A percentile compares a stretch with the other conserved stretches of the same genome.
phyloP scores from a whole-genome alignment of 768 basidiomycete genomes.

The Pleurotus citrinopileatus region DNA sequence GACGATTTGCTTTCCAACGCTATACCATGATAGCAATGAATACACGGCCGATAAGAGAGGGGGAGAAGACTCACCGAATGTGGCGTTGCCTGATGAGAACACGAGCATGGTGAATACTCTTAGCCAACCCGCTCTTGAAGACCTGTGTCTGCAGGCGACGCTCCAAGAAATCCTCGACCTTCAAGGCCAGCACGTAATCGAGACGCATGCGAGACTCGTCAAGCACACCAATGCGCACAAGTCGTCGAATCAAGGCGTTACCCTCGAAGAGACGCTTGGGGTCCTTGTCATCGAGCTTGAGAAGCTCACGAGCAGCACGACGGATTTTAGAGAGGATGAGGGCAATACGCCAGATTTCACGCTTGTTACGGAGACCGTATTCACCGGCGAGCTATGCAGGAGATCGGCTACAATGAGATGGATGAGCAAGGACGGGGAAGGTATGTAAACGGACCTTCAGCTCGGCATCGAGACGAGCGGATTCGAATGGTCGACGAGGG shows the following conservation, averaged over 20 bases:
- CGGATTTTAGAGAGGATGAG: constrained; percentile 99
- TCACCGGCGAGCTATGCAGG: constrained; percentile 98
- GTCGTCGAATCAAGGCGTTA: constrained; percentile 91
- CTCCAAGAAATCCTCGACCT: constrained; percentile 99
- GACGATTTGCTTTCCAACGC: constrained; percentile 98
- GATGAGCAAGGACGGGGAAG: not conserved
- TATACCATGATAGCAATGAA: constrained; percentile 22
- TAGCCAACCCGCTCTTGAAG: constrained; percentile 97
- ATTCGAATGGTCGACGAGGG: constrained; percentile 95
- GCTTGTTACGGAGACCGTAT: constrained; percentile 99
- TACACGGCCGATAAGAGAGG: not conserved
- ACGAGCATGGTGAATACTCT: constrained; percentile 98
- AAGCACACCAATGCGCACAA: constrained; percentile 99
- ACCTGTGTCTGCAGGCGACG: constrained; percentile 98
- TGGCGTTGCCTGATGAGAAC: constrained; percentile 97
- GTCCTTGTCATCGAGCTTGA: constrained; percentile 99
- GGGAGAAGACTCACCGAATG: constrained; percentile 73
- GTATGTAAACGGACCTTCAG: constrained; percentile 69
- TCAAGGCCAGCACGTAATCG: constrained; percentile 99
- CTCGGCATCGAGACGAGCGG: constrained; percentile 98
- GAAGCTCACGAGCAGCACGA: constrained; percentile 99
- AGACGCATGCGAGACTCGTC: constrained; percentile 99
- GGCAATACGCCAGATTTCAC: constrained; percentile 99
- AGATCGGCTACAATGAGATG: not conserved
- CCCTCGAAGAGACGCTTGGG: constrained; percentile 99